These are phyloP conservation scores for Rhynchospora tenuis DNA, from an alignment of 176 grass and related monocot genomes.

Conservation along the genomic window DNA sequence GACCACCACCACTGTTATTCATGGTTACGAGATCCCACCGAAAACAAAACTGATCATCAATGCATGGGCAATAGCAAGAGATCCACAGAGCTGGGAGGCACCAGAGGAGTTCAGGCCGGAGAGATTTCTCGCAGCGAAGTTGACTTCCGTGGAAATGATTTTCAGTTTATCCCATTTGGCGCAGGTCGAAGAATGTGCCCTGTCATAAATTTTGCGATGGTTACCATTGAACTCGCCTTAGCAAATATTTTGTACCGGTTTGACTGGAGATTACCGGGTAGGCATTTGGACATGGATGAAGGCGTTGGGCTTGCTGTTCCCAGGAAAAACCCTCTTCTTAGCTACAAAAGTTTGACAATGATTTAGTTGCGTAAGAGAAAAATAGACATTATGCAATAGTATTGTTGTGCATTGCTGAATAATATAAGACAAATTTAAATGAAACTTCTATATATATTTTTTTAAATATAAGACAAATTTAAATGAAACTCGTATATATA, in stretches of 20 bases:
- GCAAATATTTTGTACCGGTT: conserved; percentile 35
- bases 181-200: conserved; percentile 63
- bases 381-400: background rate
- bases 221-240: conserved; percentile 42
- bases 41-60: conserved; percentile 46
- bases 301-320: conserved; percentile 40
- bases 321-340: conserved; percentile 41
- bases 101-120: conserved; percentile 63
- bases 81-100: conserved; percentile 38
- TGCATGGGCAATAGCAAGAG: conserved; percentile 61
- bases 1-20: conserved; percentile 8
- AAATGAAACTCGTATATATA: too few species aligned
- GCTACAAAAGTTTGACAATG: background rate
- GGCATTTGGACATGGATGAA: conserved; percentile 47
- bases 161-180: conserved; percentile 56
- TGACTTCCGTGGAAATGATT: conserved; percentile 45
- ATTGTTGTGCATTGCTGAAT: background rate
- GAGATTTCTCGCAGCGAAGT: conserved; percentile 33
- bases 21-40: conserved; percentile 41
- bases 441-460: too few species aligned
- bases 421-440: background rate
- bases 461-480: too few species aligned
- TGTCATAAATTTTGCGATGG: conserved; percentile 44
- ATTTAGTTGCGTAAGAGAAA: background rate
- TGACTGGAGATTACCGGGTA: conserved; percentile 47